Base-by-base conservation (phyloP, 2,329 filamentous ascomycete species). In the Rutstroemia sp. region DNA sequence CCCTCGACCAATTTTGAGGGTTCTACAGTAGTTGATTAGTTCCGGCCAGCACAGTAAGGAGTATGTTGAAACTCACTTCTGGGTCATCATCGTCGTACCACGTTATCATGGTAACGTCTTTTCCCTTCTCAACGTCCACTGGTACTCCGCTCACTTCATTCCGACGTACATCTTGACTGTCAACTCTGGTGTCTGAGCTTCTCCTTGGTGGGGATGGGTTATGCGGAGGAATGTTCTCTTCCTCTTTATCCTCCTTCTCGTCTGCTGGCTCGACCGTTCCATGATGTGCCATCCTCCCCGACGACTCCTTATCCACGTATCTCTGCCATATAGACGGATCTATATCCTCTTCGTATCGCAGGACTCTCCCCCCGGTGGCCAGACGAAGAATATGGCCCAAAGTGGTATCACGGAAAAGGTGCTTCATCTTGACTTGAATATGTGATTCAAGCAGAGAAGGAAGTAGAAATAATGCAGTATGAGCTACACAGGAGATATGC, bases 1-100 rank as follows among this genome's bases (percentile, higher is more conserved):
- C 49, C 54, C 68, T 67, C 17, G 72, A 70, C 79, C 78, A 81
- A 65, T 81, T 81, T 62, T 78, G 72, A 2, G 80, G 80, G 62
- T 82, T 80, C 65, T 85, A 25, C 58, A 21, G 49, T 46, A 39
- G 77, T 1, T 79, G 4, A 8, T 48, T 12, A 38, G 51, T 41
- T 12, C 5, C 14, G 38, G 10, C 16, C 1, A 17, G 17, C 7
- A 14, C 8, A 41, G 27, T 2, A 19, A 3, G 3, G 5, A 9
- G 9, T 6, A 55, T 37, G 27, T 10, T 51, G 4, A 21, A 4
- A 55, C 63, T 45, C 59, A 71, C 72, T 63, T 74, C 73, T 54
- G 68, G 68, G 61, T 81, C 79, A 56, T 76, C 63, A 0, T 73
- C 69, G 0, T 73, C 75, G 61, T 72, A 78, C 78, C 79, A 82